Conservation (phyloP, 2,329 filamentous ascomycete species). For the Ilyonectria mors-panacis region DNA sequence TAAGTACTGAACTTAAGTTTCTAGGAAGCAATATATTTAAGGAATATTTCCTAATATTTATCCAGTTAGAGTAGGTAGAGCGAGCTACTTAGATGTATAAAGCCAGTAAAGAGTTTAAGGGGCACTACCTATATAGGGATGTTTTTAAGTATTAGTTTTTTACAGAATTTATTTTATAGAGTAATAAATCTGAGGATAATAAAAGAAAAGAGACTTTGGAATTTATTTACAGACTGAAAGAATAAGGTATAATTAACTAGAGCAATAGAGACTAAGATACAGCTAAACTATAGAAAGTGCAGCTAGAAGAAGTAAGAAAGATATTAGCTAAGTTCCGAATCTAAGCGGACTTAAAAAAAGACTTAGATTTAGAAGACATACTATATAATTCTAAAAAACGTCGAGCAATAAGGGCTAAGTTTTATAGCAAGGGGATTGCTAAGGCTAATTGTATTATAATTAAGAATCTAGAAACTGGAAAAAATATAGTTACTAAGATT, state of each 20-base stretch:
- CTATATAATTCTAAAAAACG: not conserved
- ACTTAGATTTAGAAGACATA: not conserved
- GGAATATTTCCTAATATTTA: not conserved
- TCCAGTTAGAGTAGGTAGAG: not conserved
- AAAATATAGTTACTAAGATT: not conserved
- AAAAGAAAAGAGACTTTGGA: not conserved
- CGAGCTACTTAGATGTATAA: not conserved
- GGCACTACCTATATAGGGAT: not conserved
- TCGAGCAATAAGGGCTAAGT: not conserved
- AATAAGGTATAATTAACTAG: not conserved
- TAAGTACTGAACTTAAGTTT: not conserved
- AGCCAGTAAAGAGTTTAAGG: not conserved
- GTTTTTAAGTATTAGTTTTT: not conserved
- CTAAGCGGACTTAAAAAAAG: too few species aligned
- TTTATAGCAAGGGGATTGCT: not conserved
- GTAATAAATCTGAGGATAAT: not conserved
- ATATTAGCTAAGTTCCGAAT: too few species aligned
- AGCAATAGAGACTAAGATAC: not conserved
- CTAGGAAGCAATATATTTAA: not conserved
- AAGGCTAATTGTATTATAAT: not conserved
- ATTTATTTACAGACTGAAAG: not conserved
- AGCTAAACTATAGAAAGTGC: not conserved
- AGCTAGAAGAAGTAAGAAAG: not conserved
- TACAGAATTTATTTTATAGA: not conserved
- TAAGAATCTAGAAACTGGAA: not conserved